These are phyloP conservation scores for Arachis monticola DNA, from an alignment of 331 rosid genomes.

Conservation along the genomic window DNA sequence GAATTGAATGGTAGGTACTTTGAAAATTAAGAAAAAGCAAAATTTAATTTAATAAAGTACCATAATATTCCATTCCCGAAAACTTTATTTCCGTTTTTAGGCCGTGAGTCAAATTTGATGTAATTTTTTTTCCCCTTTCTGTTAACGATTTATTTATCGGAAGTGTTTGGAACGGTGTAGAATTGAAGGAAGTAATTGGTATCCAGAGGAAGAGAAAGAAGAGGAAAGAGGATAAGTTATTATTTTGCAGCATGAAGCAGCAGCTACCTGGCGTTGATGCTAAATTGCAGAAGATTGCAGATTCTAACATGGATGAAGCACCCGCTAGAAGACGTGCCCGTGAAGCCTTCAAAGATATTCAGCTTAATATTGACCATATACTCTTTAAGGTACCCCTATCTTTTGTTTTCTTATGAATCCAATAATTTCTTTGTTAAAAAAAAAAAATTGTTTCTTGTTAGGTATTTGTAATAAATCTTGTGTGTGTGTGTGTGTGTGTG, in stretches of 20 bases:
- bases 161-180: no score
- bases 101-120: neutral
- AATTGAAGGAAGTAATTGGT: slow-evolving; percentile 35
- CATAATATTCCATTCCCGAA: slow-evolving; percentile 5
- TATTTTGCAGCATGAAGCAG: slow-evolving; percentile 41
- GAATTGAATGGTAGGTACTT: slow-evolving; percentile 5
- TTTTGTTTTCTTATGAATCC: neutral
- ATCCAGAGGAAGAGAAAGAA: slow-evolving; percentile 31
- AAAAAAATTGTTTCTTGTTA: neutral
- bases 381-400: slow-evolving; percentile 66
- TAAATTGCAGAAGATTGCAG: slow-evolving; percentile 65
- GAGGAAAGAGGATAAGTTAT: slow-evolving; percentile 49
- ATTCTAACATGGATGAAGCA: slow-evolving; percentile 70
- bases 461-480: slow-evolving; percentile 1
- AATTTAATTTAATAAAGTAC: no score
- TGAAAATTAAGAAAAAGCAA: neutral
- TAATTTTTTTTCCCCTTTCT: neutral
- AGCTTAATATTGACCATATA: slow-evolving; percentile 79
- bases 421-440: neutral
- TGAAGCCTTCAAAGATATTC: slow-evolving; percentile 79
- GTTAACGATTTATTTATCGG: neutral
- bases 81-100: neutral
- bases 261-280: slow-evolving; percentile 57
- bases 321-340: slow-evolving; percentile 79
- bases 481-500: neutral